Conservation (phyloP, 2,329 filamentous ascomycete species). For the Xylaria sp. region DNA sequence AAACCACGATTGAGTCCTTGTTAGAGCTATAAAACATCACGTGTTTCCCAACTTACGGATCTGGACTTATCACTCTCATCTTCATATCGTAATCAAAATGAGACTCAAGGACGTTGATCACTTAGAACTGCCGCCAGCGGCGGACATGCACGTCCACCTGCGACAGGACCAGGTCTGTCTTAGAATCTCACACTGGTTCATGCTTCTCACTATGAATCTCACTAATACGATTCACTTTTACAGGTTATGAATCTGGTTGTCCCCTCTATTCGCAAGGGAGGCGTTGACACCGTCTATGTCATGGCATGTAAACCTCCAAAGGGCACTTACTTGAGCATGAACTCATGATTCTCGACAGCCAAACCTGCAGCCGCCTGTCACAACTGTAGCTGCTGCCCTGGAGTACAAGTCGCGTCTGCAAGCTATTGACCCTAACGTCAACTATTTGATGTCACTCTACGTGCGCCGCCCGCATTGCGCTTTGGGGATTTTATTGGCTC, state of each 20-base stretch:
- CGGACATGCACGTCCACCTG: slow-evolving; percentile 67
- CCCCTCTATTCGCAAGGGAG: slow-evolving; percentile 53
- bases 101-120: slow-evolving; percentile 34
- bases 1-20: not conserved
- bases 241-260: slow-evolving; percentile 48
- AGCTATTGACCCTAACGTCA: slow-evolving; percentile 55
- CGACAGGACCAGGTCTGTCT: slow-evolving; percentile 50
- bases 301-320: slow-evolving; percentile 26
- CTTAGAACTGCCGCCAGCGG: slow-evolving; percentile 56
- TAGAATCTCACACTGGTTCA: not conserved
- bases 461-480: slow-evolving; percentile 28
- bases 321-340: slow-evolving; percentile 5
- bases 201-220: too few species aligned
- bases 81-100: slow-evolving; percentile 25
- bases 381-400: slow-evolving; percentile 51
- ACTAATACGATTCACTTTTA: slow-evolving; percentile 33
- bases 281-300: slow-evolving; percentile 59
- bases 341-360: slow-evolving; percentile 15
- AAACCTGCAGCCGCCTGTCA: slow-evolving; percentile 19
- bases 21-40: not conserved
- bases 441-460: slow-evolving; percentile 71
- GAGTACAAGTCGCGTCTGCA: slow-evolving; percentile 60
- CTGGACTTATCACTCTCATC: not conserved
- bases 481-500: slow-evolving; percentile 15
- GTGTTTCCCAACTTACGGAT: not conserved